phyloP scores from a whole-genome alignment of 495 filamentous ascomycete genomes.

The Penicillium dipodomyicola region DNA sequence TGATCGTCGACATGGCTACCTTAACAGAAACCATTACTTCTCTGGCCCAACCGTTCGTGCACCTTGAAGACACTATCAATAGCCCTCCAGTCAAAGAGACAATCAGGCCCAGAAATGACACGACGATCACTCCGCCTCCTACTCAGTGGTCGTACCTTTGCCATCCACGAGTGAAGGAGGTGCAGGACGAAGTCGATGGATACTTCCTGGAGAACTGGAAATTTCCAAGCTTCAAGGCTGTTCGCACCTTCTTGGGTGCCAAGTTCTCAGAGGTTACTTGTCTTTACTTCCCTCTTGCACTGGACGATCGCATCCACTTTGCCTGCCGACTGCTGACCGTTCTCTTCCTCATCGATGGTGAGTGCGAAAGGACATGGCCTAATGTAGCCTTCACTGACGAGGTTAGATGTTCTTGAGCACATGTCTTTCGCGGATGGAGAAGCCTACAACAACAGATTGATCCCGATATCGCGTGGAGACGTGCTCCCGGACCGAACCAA shows the following conservation, averaged over 20 bases:
- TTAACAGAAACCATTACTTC: too few relatives aligned
- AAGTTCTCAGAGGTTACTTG: constrained; percentile 37
- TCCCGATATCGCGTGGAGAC: constrained; percentile 29
- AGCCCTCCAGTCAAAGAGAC: too few relatives aligned
- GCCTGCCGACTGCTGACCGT: constrained; percentile 35
- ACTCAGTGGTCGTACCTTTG: background rate
- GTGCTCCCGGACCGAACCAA: constrained; percentile 30
- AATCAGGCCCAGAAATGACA: too few relatives aligned
- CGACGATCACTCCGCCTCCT: too few relatives aligned
- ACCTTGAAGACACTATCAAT: too few relatives aligned
- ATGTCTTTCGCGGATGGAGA: constrained; percentile 40
- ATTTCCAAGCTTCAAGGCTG: constrained; percentile 23
- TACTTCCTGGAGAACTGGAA: constrained; percentile 42
- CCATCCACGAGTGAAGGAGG: background rate
- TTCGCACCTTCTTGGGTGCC: constrained; percentile 31
- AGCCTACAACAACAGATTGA: constrained; percentile 35
- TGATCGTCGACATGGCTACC: too few relatives aligned
- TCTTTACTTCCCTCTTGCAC: constrained; percentile 35
- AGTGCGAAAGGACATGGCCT: background rate
- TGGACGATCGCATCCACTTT: constrained; percentile 33
- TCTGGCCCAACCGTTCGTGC: too few relatives aligned
- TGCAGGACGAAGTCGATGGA: constrained; percentile 23
- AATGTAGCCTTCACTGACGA: too few relatives aligned
- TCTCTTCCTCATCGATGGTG: constrained; percentile 39
- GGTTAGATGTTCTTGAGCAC: constrained; percentile 36